These are phyloP conservation scores for Iris macrosiphon DNA, from an alignment of 106 monocot genomes.

Conservation along the genomic window DNA sequence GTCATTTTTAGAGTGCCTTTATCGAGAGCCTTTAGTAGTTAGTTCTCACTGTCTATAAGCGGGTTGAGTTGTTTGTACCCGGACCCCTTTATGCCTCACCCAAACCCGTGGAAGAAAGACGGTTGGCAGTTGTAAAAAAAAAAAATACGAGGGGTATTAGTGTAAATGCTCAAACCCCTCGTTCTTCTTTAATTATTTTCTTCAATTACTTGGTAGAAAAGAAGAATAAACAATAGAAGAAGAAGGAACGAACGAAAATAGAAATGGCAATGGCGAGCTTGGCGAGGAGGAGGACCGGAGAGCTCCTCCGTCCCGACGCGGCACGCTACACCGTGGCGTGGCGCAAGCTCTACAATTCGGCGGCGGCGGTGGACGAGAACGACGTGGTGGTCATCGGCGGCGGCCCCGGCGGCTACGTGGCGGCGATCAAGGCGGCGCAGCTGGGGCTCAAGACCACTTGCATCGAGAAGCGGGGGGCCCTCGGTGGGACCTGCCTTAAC, in stretches of 20 bases:
- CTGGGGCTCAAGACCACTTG: slow-evolving; percentile 75
- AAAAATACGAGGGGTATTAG: too few relatives aligned
- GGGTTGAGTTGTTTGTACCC: too few relatives aligned
- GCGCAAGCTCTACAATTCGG: slow-evolving; percentile 11
- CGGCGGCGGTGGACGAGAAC: slow-evolving; percentile 50
- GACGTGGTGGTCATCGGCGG: slow-evolving; percentile 75
- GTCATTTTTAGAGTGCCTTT: too few relatives aligned
- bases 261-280: slow-evolving; percentile 54
- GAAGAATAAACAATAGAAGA: neutral
- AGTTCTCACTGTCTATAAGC: too few relatives aligned
- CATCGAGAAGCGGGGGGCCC: slow-evolving; percentile 68
- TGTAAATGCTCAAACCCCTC: too few relatives aligned
- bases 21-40: too few relatives aligned
- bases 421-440: slow-evolving; percentile 79
- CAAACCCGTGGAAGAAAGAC: too few relatives aligned
- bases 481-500: slow-evolving; percentile 74
- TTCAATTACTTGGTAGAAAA: too few relatives aligned
- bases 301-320: neutral
- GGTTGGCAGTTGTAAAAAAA: too few relatives aligned
- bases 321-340: neutral
- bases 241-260: neutral
- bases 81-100: too few relatives aligned
- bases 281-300: slow-evolving; percentile 25
- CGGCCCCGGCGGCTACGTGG: slow-evolving; percentile 71
- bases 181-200: too few relatives aligned